These are phyloP conservation scores for Trypanosomatidae sp. DNA, from an alignment of 208 protist genomes.

Conservation along the genomic window DNA sequence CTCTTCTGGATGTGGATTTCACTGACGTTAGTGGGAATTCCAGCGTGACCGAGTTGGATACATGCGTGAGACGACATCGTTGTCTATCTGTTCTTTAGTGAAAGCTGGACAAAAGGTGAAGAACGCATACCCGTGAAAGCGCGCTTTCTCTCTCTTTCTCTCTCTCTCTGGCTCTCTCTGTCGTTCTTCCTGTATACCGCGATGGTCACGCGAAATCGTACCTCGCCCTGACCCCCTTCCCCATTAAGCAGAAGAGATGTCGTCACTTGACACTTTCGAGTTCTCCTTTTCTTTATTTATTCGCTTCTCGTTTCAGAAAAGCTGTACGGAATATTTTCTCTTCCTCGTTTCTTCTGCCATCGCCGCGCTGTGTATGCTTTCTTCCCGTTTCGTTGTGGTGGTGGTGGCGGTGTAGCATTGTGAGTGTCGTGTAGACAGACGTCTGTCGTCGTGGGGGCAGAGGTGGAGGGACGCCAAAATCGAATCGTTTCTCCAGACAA, in stretches of 20 bases:
- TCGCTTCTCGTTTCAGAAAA: too few relatives aligned
- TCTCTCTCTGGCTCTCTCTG: not conserved
- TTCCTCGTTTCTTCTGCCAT: not conserved
- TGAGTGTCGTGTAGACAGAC: not conserved
- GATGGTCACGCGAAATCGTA: not conserved
- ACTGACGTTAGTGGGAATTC: not conserved
- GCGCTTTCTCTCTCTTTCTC: not conserved
- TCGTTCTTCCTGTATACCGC: not conserved
- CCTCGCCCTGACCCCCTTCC: not conserved
- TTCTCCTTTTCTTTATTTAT: not conserved
- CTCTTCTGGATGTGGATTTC: not conserved
- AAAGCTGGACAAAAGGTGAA: not conserved
- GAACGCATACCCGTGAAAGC: not conserved
- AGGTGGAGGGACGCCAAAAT: not conserved
- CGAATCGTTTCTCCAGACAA: not conserved
- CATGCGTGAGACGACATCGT: not conserved
- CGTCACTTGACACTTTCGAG: not conserved
- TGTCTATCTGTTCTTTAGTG: not conserved
- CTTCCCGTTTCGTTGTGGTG: not conserved
- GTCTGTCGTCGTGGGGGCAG: not conserved
- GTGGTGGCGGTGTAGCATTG: not conserved
- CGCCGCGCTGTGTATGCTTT: not conserved
- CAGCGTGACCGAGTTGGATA: not conserved
- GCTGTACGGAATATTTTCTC: not conserved
- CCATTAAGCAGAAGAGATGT: not conserved